Conservation (phyloP, 306 rosid genomes). For the Quercus robur region DNA sequence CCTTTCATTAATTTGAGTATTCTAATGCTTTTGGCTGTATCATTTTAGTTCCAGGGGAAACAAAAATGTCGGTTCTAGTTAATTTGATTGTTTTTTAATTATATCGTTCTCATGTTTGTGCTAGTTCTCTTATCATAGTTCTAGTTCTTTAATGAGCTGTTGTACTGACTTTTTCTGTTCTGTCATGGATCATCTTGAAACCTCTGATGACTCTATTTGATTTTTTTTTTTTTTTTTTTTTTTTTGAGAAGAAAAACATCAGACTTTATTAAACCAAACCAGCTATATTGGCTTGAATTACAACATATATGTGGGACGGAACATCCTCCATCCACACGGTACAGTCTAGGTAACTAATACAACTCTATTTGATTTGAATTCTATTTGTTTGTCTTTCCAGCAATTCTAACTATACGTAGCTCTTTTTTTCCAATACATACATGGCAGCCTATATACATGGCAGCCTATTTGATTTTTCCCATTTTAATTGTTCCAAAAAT, state of each 20-base stretch:
- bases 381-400: not conserved
- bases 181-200: not conserved
- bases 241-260: too few species aligned
- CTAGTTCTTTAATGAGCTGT: too few species aligned
- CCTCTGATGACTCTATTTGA: too few species aligned
- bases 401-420: not conserved
- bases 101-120: too few species aligned
- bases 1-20: too few species aligned
- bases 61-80: constrained; percentile 15
- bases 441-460: constrained; percentile 73
- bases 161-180: not conserved
- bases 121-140: not conserved
- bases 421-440: constrained; percentile 29
- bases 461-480: constrained; percentile 11
- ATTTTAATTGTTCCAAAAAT: not conserved
- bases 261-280: too few species aligned
- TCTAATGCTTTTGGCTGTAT: too few species aligned
- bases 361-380: not conserved
- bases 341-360: too few species aligned
- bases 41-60: constrained; percentile 42
- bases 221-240: not conserved
- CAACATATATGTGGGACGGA: too few species aligned
- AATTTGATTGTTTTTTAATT: too few species aligned
- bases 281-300: too few species aligned
- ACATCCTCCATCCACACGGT: too few species aligned